Evolutionary conservation across 164 flowering plant species (phyloP).

Genomic region (Magnolia sinica): DNA sequence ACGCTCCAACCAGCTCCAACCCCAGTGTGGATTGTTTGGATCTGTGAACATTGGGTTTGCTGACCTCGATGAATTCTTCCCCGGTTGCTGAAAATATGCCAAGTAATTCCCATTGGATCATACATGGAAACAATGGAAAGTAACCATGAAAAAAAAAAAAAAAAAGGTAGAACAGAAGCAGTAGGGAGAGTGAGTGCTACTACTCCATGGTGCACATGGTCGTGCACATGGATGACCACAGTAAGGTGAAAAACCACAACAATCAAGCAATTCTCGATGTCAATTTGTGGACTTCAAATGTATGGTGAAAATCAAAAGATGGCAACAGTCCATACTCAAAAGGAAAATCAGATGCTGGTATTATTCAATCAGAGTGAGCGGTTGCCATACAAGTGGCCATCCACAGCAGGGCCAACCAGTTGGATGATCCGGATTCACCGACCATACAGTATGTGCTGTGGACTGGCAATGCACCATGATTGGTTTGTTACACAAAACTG

Average conservation of each 20-base stretch:
- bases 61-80: constrained; percentile 54
- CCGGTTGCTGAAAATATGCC: constrained; percentile 33
- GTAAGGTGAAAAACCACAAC: not conserved
- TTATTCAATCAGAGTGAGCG: not conserved
- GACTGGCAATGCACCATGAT: not conserved
- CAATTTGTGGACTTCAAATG: too few relatives aligned
- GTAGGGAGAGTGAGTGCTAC: not conserved
- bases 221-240: not conserved
- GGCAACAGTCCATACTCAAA: too few relatives aligned
- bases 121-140: not conserved
- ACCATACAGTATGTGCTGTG: not conserved
- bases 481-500: not conserved
- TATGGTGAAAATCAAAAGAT: too few relatives aligned
- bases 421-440: not conserved
- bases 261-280: not conserved
- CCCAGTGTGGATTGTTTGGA: constrained; percentile 92
- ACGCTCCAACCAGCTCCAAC: constrained; percentile 96
- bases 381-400: not conserved
- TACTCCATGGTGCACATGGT: not conserved
- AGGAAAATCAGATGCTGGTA: not conserved
- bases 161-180: too few relatives aligned
- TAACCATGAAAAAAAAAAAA: not conserved
- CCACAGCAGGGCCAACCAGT: not conserved
- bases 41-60: constrained; percentile 62
- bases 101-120: not conserved